phyloP scores from a whole-genome alignment of 192 early-diverging fungal species.

The Coemansia sp. region DNA sequence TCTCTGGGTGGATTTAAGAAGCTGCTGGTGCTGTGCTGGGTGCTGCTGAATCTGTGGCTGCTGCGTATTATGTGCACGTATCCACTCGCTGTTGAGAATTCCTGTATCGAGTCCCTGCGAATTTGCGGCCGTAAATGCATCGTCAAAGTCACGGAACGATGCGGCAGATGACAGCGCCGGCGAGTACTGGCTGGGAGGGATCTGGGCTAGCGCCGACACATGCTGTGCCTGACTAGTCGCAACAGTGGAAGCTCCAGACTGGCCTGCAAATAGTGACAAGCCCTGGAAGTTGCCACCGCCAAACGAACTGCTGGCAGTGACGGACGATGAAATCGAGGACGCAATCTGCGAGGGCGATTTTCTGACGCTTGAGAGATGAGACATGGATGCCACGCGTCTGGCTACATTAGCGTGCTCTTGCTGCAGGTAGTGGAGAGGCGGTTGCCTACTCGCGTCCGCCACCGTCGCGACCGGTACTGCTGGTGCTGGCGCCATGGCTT shows the following conservation, averaged over 20 bases:
- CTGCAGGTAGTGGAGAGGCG: constrained; percentile 26
- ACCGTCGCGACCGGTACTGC: not conserved
- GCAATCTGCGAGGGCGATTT: constrained; percentile 1
- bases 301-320: not conserved
- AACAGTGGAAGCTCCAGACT: not conserved
- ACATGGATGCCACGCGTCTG: constrained; percentile 39
- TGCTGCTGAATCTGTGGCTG: constrained; percentile 15
- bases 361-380: constrained; percentile 34
- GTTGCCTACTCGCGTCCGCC: constrained; percentile 2
- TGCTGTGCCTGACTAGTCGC: constrained; percentile 6
- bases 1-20: constrained; percentile 14
- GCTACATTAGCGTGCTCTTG: constrained; percentile 26
- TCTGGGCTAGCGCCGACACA: constrained; percentile 17
- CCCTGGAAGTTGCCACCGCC: not conserved
- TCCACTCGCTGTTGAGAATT: constrained; percentile 4
- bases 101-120: constrained; percentile 3
- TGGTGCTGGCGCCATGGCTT: not conserved
- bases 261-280: constrained; percentile 2
- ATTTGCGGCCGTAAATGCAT: not conserved
- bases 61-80: constrained; percentile 8
- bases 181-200: constrained; percentile 24
- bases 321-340: not conserved
- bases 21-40: constrained; percentile 6
- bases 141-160: constrained; percentile 21
- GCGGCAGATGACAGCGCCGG: constrained; percentile 22